Base-by-base conservation (phyloP, 75 land plant species). In the Cupressus sempervirens region DNA sequence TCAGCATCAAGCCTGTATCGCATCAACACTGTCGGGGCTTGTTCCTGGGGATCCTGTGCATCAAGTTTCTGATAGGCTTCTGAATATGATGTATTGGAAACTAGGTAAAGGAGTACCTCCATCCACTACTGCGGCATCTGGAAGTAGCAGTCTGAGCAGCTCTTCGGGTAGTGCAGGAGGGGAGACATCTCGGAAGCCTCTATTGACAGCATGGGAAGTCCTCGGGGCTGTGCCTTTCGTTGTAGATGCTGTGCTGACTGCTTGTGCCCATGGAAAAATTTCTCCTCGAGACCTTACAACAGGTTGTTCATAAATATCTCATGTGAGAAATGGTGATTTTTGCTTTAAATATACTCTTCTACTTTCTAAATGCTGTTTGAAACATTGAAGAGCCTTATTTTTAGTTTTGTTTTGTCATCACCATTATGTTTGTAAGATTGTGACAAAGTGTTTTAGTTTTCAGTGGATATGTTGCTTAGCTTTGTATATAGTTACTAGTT, bases 181-280 rank as follows among this genome's bases (percentile, higher is more conserved):
- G 43, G 99, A 97, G 67, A n/a, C 84, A 10, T 82, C 90, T 40
- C 79, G 89, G 7, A 88, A 95, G 81, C 99, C 96, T 35, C 84
- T 88, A 73, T 85, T 97, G 74, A 90, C 96, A 84, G 98, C 98
- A 23, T 97, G 98, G 98, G 99, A 97, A 70, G 91, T 97, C 35
- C 84, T 97, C 46, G 93, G 94, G 84, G 98, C 95, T 83, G 98
- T 96, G 48, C 99, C 99, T 52, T 95, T 91, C 87, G 99, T 97
- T 8, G 89, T 91, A 76, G 96, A 97, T 88, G 94, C 96, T 36
- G 91, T 96, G 40, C 90, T 97, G 58, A 95, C 96, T 77, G 98
- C 98, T 67, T 94, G 95, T 85, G 88, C 94, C 35, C 94, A 96
- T 86, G 96, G 94, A 54, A 89, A 85, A 53, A 86, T 97, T 18